These are phyloP conservation scores for Cryptomeria japonica DNA, from an alignment of 75 land plant genomes.

Conservation along the genomic window DNA sequence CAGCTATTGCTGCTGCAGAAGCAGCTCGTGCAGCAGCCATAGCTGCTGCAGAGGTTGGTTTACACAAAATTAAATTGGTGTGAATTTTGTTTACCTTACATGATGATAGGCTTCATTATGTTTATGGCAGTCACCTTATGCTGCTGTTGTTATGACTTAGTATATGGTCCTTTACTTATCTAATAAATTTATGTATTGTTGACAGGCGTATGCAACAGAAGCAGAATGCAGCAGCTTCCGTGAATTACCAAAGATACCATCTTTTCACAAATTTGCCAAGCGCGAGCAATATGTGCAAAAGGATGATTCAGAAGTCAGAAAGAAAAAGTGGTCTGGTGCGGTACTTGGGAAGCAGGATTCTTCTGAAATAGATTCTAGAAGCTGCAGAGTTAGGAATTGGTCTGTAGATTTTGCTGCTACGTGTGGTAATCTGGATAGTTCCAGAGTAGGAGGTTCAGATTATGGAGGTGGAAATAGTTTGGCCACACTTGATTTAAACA, in stretches of 20 bases:
- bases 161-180: background rate
- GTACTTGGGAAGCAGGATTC: conserved; percentile 61
- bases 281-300: conserved; percentile 69
- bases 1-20: conserved; percentile 85
- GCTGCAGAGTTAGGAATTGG: conserved; percentile 77
- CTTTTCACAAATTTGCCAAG: conserved; percentile 96
- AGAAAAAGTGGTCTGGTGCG: conserved; percentile 53
- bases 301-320: conserved; percentile 49
- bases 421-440: conserved; percentile 53
- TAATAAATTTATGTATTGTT: background rate
- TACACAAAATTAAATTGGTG: background rate
- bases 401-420: conserved; percentile 78
- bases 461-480: conserved; percentile 13
- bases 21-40: conserved; percentile 86
- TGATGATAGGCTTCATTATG: background rate
- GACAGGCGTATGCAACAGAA: conserved; percentile 89
- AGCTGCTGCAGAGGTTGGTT: conserved; percentile 88
- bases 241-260: conserved; percentile 89
- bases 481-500: conserved; percentile 1
- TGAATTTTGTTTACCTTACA: background rate
- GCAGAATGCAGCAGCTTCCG: conserved; percentile 47
- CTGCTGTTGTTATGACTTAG: background rate
- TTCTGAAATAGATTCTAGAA: conserved; percentile 79
- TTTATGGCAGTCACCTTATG: background rate
- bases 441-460: conserved; percentile 45